Evolutionary conservation across 257 asterid species (phyloP).

Genomic region (Solanum peruvianum): DNA sequence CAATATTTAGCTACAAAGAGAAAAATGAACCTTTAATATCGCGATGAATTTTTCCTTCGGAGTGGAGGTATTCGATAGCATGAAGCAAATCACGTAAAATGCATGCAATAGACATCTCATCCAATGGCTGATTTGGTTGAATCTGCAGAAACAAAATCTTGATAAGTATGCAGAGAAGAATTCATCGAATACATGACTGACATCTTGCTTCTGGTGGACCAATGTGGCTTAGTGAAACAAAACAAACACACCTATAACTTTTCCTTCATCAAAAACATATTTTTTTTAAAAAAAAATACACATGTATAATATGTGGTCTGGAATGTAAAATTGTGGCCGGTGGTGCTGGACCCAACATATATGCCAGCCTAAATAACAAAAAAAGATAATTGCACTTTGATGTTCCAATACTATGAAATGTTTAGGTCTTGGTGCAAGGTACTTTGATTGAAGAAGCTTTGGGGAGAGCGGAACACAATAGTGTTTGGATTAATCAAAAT

Average conservation of each 20-base stretch:
- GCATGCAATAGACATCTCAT: conserved; percentile 91
- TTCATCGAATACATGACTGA: neutral
- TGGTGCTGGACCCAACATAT: neutral
- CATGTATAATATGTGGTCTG: neutral
- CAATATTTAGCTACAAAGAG: neutral
- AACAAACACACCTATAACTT: neutral
- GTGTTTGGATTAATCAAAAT: neutral
- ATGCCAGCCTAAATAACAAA: neutral
- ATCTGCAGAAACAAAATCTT: conserved; percentile 45
- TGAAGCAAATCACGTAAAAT: conserved; percentile 93
- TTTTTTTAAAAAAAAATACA: neutral
- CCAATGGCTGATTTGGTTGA: conserved; percentile 93
- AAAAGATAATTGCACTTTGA: neutral
- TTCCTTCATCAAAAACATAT: neutral
- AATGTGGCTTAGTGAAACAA: neutral
- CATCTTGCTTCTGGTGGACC: neutral
- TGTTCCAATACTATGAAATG: neutral
- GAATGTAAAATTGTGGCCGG: neutral
- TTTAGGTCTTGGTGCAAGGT: neutral
- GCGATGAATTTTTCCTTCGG: conserved; percentile 96
- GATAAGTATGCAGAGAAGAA: neutral
- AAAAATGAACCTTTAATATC: conserved; percentile 79
- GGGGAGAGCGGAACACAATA: neutral
- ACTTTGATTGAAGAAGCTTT: neutral
- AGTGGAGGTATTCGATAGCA: conserved; percentile 94